A percentile compares a stretch with the other conserved stretches of the same genome.
phyloP scores from a whole-genome alignment of 23 red algal genomes.

The Chondrus crispus region DNA sequence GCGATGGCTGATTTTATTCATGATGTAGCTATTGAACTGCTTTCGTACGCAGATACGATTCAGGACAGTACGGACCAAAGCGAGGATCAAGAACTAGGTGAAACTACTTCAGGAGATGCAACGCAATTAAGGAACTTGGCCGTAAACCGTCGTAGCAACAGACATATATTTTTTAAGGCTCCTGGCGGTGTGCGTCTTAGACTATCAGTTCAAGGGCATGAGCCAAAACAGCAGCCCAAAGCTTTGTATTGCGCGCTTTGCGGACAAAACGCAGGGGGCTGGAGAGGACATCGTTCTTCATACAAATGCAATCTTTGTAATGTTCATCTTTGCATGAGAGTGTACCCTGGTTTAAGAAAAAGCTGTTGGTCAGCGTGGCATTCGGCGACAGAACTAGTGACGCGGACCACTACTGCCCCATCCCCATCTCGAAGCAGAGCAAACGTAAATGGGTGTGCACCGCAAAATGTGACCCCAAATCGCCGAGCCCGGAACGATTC shows the following conservation, averaged over 20 bases:
- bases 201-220: not conserved
- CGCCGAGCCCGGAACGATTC: no score
- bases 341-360: not conserved
- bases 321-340: not conserved
- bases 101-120: not conserved
- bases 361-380: not conserved
- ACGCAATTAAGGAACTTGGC: not conserved
- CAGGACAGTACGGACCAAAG: no score
- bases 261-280: not conserved
- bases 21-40: not conserved
- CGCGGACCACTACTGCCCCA: no score
- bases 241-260: not conserved
- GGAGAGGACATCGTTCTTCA: not conserved
- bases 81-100: no score
- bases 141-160: not conserved
- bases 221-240: not conserved
- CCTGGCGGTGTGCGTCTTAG: not conserved
- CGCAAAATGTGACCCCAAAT: no score
- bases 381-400: no score
- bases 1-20: slow-evolving; percentile 3
- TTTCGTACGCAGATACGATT: not conserved
- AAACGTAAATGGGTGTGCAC: no score
- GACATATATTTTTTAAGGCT: not conserved
- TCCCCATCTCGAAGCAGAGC: no score
- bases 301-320: not conserved